phyloP scores from a whole-genome alignment of 495 filamentous ascomycete genomes.

The Cercophora samala region DNA sequence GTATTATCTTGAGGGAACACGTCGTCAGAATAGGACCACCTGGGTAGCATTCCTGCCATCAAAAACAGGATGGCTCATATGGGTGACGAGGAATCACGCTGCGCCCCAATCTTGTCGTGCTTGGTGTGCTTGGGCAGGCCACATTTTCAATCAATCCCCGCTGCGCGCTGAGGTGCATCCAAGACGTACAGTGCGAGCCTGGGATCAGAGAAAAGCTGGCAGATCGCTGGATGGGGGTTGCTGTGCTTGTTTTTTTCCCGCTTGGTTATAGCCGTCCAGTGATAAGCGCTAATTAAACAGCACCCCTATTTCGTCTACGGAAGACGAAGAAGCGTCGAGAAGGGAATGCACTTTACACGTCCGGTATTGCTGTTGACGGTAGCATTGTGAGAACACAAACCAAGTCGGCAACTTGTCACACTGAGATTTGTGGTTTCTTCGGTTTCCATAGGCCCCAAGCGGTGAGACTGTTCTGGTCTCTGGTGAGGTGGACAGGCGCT shows the following conservation, averaged over 20 bases:
- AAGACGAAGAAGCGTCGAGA: background rate
- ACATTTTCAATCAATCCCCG: constrained; percentile 8
- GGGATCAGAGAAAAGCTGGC: background rate
- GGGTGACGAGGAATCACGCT: background rate
- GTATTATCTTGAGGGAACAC: background rate
- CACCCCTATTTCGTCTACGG: background rate
- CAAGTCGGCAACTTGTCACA: background rate
- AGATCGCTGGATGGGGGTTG: background rate
- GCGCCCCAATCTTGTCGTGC: constrained; percentile 2
- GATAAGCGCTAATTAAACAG: constrained; percentile 11
- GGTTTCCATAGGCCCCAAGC: background rate
- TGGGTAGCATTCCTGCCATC: background rate
- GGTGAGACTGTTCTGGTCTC: constrained; percentile 6
- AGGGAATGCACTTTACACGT: background rate
- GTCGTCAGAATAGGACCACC: background rate
- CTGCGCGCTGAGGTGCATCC: constrained; percentile 7
- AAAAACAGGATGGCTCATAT: background rate
- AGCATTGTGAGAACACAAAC: background rate
- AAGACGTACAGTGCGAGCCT: constrained; percentile 13
- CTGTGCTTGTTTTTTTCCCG: background rate
- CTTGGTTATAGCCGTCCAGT: constrained; percentile 6
- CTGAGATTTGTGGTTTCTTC: background rate
- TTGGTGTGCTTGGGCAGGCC: background rate
- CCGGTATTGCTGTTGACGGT: background rate
- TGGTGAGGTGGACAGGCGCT: background rate